Evolutionary conservation across 768 basidiomycete genomes (phyloP).

Genomic region (Tephrocybe rancida): DNA sequence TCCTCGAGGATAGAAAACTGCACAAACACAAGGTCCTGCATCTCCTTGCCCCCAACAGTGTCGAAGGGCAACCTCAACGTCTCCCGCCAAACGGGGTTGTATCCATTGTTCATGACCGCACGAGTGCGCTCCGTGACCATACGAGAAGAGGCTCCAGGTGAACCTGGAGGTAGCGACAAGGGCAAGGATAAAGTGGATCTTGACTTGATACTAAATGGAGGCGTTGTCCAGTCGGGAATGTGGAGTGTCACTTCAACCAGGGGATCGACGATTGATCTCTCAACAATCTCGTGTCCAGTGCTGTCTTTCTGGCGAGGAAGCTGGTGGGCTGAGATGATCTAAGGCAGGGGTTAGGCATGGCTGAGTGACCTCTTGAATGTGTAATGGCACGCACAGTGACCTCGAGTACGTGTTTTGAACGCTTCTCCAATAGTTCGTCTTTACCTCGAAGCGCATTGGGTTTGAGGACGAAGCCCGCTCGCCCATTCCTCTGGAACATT

Average conservation of each 20-base stretch:
- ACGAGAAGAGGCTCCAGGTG: slow-evolving; percentile 31
- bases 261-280: slow-evolving; percentile 64
- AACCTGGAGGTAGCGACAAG: slow-evolving; percentile 24
- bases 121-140: slow-evolving; percentile 59
- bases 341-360: background rate
- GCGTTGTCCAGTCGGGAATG: slow-evolving; percentile 67
- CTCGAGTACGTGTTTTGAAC: slow-evolving; percentile 62
- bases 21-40: slow-evolving; percentile 86
- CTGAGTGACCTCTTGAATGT: background rate
- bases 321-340: slow-evolving; percentile 85
- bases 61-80: slow-evolving; percentile 71
- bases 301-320: slow-evolving; percentile 75
- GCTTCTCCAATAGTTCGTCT: slow-evolving; percentile 55
- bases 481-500: slow-evolving; percentile 93
- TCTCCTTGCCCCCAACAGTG: slow-evolving; percentile 69
- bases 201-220: slow-evolving; percentile 21
- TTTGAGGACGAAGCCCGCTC: slow-evolving; percentile 88
- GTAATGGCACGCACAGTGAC: slow-evolving; percentile 47
- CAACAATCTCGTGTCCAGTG: slow-evolving; percentile 57
- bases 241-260: slow-evolving; percentile 82
- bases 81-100: slow-evolving; percentile 91
- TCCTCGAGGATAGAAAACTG: slow-evolving; percentile 75
- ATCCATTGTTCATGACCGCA: slow-evolving; percentile 82
- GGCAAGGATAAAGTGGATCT: slow-evolving; percentile 18
- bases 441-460: slow-evolving; percentile 73